phyloP scores from a whole-genome alignment of 2,329 filamentous ascomycete species.

The Sporothrix pallida region DNA sequence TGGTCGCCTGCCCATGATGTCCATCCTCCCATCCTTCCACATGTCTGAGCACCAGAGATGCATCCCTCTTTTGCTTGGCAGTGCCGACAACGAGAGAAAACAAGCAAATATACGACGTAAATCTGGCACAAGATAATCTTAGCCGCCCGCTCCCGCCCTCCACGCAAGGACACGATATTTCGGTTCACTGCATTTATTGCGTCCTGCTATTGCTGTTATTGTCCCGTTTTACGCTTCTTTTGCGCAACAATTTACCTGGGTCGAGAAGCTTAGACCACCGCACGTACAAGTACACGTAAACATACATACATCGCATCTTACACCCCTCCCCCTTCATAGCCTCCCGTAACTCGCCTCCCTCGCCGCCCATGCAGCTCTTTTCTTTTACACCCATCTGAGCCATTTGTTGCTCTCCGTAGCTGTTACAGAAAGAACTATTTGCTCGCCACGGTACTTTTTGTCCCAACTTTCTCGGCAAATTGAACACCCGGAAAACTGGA shows the following conservation, averaged over 20 bases:
- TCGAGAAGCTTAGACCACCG: constrained; percentile 6
- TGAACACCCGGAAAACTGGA: background rate
- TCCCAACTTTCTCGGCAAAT: background rate
- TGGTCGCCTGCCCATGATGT: background rate
- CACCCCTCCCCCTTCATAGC: background rate
- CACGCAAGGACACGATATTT: background rate
- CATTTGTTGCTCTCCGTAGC: background rate
- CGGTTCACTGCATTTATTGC: background rate
- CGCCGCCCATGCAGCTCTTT: background rate
- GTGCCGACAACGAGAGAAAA: background rate
- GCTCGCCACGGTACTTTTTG: background rate
- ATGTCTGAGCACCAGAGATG: background rate
- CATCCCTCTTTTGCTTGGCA: background rate
- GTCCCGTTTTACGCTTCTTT: background rate
- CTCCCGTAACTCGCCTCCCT: background rate
- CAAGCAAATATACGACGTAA: background rate
- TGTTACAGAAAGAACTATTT: background rate
- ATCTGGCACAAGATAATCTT: background rate
- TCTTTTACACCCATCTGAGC: background rate
- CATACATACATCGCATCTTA: background rate
- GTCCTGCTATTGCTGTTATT: background rate
- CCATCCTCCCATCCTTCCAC: background rate
- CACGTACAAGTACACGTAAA: background rate
- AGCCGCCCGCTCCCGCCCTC: background rate
- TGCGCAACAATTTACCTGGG: constrained; percentile 20